These are phyloP conservation scores for Fusarium sp. DNA, from an alignment of 2,329 filamentous ascomycete species.

Conservation along the genomic window DNA sequence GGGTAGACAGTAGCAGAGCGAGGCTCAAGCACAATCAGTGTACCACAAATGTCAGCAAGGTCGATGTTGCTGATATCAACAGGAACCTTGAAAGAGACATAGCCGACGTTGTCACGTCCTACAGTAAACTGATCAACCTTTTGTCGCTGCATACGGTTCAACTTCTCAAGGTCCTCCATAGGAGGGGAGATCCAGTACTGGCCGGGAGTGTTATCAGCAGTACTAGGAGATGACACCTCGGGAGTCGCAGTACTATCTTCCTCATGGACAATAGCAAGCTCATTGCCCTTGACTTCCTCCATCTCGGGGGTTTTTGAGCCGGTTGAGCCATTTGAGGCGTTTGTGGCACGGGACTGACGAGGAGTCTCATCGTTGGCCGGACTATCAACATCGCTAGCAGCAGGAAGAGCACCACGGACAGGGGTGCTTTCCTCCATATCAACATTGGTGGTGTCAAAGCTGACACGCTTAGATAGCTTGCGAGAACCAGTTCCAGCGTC, in stretches of 20 bases:
- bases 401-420: constrained; percentile 52
- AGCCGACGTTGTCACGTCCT: constrained; percentile 84
- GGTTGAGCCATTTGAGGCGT: constrained; percentile 55
- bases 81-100: constrained; percentile 81
- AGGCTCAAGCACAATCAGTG: constrained; percentile 79
- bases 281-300: constrained; percentile 79
- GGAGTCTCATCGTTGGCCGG: constrained; percentile 54
- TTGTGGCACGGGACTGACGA: constrained; percentile 62
- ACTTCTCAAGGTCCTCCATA: constrained; percentile 78
- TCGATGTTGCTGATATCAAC: constrained; percentile 86
- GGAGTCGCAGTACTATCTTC: constrained; percentile 61
- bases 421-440: constrained; percentile 53
- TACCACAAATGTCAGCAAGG: constrained; percentile 81
- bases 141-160: constrained; percentile 84
- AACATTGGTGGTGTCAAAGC: constrained; percentile 79
- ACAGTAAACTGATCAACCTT: constrained; percentile 81
- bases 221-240: constrained; percentile 42
- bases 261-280: constrained; percentile 83
- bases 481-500: constrained; percentile 57
- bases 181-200: constrained; percentile 89
- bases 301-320: constrained; percentile 68
- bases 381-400: constrained; percentile 49
- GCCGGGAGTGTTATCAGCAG: constrained; percentile 69
- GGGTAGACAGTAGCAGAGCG: constrained; percentile 92
- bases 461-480: constrained; percentile 86